phyloP scores from a whole-genome alignment of 148 eudicot genomes.

The Arbutus unedo region DNA sequence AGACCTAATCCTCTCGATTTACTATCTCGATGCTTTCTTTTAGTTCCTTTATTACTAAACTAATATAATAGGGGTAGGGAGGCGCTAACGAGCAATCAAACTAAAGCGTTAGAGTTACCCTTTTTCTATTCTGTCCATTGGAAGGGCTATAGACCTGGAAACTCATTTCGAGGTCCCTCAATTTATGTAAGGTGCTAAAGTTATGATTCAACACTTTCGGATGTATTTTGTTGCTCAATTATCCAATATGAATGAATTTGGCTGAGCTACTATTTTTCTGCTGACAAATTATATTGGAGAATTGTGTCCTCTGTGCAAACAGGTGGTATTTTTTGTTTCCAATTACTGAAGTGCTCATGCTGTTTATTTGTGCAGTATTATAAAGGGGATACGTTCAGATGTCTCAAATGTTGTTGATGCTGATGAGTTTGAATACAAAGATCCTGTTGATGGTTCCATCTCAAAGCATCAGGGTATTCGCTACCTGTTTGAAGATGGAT shows the following conservation, averaged over 20 bases:
- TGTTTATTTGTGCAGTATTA: constrained; percentile 26
- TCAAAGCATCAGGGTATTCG: constrained; percentile 96
- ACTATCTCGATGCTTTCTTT: no score
- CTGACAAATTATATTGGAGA: neutral
- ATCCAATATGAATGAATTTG: neutral
- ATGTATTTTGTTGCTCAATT: neutral
- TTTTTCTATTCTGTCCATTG: neutral
- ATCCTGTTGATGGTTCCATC: constrained; percentile 91
- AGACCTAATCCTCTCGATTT: neutral
- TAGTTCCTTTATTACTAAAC: no score
- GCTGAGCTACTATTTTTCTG: neutral
- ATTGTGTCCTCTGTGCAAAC: neutral
- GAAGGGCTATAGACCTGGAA: neutral
- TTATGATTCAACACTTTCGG: neutral
- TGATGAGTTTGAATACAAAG: constrained; percentile 94
- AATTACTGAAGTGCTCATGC: constrained; percentile 7
- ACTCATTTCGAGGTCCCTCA: neutral
- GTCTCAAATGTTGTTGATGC: constrained; percentile 65
- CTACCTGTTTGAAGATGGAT: constrained; percentile 89
- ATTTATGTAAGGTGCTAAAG: no score
- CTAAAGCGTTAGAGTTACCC: no score
- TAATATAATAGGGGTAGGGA: no score
- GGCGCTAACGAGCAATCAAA: no score
- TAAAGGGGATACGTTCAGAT: constrained; percentile 60
- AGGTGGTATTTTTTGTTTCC: neutral